Evolutionary conservation across 2,329 filamentous ascomycete species (phyloP), one percentile per base, ranked within the genome.

Genomic region (Fusarium longipes): DNA sequence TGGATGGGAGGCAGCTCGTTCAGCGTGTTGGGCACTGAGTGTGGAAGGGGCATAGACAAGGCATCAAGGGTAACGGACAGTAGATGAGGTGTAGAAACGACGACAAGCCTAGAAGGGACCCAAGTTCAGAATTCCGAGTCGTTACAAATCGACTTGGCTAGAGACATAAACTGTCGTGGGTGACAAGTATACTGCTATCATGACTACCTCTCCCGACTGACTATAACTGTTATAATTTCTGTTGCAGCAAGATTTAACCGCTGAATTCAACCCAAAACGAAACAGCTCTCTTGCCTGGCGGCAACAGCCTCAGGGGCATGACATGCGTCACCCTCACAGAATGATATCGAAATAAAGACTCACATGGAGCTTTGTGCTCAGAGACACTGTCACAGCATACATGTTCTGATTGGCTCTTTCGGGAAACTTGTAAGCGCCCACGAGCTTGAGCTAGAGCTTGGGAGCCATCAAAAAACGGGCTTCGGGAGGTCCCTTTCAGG

Each of bases 341-440:
- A 45, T 45, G 29, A 65, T 57, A 44, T 58, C 44, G 40, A 68
- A 30, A 62, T 61, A 30, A 45, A 38, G 52, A 44, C 43, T 51
- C 18, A 18, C n/a, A n/a, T n/a, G n/a, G 20, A 35, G 30, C 39
- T 44, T 18, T 53, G 30, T 39, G 44, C 56, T 57, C 27, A 62
- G 42, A 54, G 50, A 63, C 53, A 68, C 40, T 25, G 57, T 22
- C 27, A 48, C 44, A 10, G 30, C 17, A 20, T 47, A 22, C 45
- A 42, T 24, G 12, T 33, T 39, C 30, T 74, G 69, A 74, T 74
- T 74, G 72, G 72, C 22, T 59, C 35, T 35, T n/a, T 38, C 27
- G 18, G 30, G 47, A 58, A 64, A 50, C 52, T 49, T 71, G 65
- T 74, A 74, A 74, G 72, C 72, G 72, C 71, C 71, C 67, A 52